phyloP scores from a whole-genome alignment of 148 eudicot species.

The Beta vulgaris region DNA sequence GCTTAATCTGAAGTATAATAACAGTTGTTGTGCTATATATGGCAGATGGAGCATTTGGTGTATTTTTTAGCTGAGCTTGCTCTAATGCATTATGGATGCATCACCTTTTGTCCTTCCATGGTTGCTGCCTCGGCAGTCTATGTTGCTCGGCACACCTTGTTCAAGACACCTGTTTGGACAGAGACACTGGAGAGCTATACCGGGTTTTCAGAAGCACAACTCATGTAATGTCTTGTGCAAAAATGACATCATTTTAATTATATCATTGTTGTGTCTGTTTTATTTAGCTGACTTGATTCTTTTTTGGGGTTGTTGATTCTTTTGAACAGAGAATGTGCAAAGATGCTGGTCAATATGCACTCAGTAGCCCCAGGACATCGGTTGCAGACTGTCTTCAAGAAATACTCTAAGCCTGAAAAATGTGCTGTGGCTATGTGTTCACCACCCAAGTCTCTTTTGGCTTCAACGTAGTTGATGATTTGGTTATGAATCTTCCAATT shows the following conservation, averaged over 20 bases:
- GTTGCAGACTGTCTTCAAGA: slow-evolving; percentile 57
- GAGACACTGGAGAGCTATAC: slow-evolving; percentile 69
- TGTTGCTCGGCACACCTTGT: slow-evolving; percentile 65
- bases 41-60: slow-evolving; percentile 63
- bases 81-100: slow-evolving; percentile 53
- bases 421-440: slow-evolving; percentile 55
- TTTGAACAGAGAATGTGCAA: slow-evolving; percentile 68
- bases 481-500: not conserved
- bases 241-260: not conserved
- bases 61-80: slow-evolving; percentile 77
- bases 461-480: slow-evolving; percentile 7
- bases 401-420: slow-evolving; percentile 51
- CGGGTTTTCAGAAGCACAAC: slow-evolving; percentile 63
- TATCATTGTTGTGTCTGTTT: not conserved
- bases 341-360: slow-evolving; percentile 57
- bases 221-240: slow-evolving; percentile 36
- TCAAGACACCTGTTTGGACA: slow-evolving; percentile 64
- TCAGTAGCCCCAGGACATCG: slow-evolving; percentile 42
- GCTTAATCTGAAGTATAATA: not conserved
- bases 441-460: slow-evolving; percentile 42
- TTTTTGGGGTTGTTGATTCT: not conserved
- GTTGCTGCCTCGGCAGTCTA: slow-evolving; percentile 90
- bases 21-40: not conserved
- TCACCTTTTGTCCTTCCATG: slow-evolving; percentile 58
- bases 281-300: not conserved